Conservation (phyloP, 805 yeast species). For the Barnettozyma salicaria region DNA sequence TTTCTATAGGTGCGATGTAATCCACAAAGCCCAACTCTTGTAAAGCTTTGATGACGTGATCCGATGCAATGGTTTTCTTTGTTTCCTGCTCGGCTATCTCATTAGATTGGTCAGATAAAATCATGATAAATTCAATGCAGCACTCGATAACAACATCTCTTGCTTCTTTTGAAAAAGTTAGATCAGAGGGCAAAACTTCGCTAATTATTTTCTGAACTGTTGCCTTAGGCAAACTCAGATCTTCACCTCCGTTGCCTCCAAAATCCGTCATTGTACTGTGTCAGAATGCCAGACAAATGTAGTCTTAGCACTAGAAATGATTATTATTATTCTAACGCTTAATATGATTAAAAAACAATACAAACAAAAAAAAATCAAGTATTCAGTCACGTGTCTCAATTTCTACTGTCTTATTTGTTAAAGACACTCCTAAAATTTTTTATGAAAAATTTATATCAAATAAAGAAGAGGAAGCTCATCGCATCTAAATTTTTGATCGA, state of each 20-base stretch:
- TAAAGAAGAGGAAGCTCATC: too few species aligned
- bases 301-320: too few species aligned
- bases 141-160: slow-evolving; percentile 94
- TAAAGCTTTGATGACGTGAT: slow-evolving; percentile 87
- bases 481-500: too few species aligned
- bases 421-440: too few species aligned
- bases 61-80: slow-evolving; percentile 94
- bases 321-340: too few species aligned
- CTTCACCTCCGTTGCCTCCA: slow-evolving; percentile 28
- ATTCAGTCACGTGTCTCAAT: too few species aligned
- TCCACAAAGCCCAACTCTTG: slow-evolving; percentile 82
- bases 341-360: too few species aligned
- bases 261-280: slow-evolving; percentile 23
- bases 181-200: slow-evolving; percentile 84
- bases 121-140: slow-evolving; percentile 94
- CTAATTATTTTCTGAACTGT: slow-evolving; percentile 93
- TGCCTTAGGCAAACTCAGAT: slow-evolving; percentile 52
- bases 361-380: too few species aligned
- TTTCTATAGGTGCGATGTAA: slow-evolving; percentile 75
- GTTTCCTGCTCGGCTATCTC: slow-evolving; percentile 96
- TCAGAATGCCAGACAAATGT: too few species aligned
- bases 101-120: slow-evolving; percentile 84
- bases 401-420: too few species aligned
- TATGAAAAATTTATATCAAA: neutral
- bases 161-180: slow-evolving; percentile 86